Conservation (phyloP, 352 stramenopile genomes). For the Globisporangium sylvaticum region DNA sequence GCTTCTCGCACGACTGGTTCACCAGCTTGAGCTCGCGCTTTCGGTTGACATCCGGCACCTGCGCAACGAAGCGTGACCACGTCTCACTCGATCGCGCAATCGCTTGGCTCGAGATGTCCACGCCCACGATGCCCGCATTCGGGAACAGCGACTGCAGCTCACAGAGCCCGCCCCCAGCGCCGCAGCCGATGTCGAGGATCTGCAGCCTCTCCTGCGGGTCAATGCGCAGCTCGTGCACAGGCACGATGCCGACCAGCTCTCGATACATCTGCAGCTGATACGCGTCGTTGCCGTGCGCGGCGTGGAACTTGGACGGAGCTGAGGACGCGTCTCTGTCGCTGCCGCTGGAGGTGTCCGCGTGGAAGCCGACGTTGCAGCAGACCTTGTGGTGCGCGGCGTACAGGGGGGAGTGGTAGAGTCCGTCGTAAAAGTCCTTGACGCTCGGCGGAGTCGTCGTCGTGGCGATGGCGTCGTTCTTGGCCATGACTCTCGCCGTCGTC, state of each 20-base stretch:
- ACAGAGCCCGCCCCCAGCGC: slow-evolving; percentile 57
- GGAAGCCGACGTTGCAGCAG: slow-evolving; percentile 69
- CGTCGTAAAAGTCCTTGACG: slow-evolving; percentile 72
- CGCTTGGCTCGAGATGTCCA: slow-evolving; percentile 62
- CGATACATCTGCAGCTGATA: slow-evolving; percentile 62
- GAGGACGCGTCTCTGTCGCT: not conserved
- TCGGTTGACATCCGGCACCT: slow-evolving; percentile 28
- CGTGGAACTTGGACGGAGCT: slow-evolving; percentile 27
- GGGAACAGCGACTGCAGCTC: slow-evolving; percentile 58
- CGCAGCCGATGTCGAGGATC: slow-evolving; percentile 66
- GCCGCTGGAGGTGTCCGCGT: slow-evolving; percentile 18
- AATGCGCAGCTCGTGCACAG: slow-evolving; percentile 13
- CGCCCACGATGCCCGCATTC: slow-evolving; percentile 39
- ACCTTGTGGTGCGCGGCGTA: slow-evolving; percentile 61
- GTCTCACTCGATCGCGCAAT: slow-evolving; percentile 61
- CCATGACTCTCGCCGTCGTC: not conserved
- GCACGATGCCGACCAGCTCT: slow-evolving; percentile 41
- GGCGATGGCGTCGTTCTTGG: not conserved
- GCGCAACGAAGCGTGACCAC: slow-evolving; percentile 48
- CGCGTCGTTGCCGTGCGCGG: slow-evolving; percentile 29
- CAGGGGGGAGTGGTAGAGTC: slow-evolving; percentile 67
- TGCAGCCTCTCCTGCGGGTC: slow-evolving; percentile 19
- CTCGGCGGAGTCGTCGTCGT: slow-evolving; percentile 19
- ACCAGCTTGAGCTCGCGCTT: slow-evolving; percentile 44
- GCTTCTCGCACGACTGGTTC: slow-evolving; percentile 63